These are phyloP conservation scores for Pythium rhizo-oryzae DNA, from an alignment of 352 stramenopile genomes.

Conservation along the genomic window DNA sequence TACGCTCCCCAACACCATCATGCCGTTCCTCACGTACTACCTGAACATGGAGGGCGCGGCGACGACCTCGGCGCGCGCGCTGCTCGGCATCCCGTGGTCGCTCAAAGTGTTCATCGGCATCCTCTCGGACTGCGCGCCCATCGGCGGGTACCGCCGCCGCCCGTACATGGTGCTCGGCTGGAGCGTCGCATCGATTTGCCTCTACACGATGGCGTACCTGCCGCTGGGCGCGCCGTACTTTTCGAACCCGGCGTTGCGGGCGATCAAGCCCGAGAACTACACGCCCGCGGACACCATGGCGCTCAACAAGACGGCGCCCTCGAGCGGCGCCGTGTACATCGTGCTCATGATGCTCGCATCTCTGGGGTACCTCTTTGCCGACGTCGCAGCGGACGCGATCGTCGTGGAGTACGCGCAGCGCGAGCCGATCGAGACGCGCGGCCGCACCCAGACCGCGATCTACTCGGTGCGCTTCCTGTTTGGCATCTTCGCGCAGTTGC, in stretches of 20 bases:
- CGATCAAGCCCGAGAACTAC: conserved; percentile 2
- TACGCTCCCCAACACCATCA: conserved; percentile 1
- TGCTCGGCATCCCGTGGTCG: conserved; percentile 18
- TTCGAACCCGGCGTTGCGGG: neutral
- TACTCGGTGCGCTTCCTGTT: neutral
- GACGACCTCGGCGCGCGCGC: conserved; percentile 16
- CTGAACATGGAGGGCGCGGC: conserved; percentile 26
- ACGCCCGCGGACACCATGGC: neutral
- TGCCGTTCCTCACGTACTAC: conserved; percentile 29
- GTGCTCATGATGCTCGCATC: neutral
- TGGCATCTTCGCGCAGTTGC: neutral
- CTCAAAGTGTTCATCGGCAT: conserved; percentile 19
- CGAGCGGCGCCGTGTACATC: neutral
- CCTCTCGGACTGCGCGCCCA: too few relatives aligned
- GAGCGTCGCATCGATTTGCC: conserved; percentile 14
- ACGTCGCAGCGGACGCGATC: neutral
- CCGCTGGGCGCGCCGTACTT: conserved; percentile 21
- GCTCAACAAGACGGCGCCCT: conserved; percentile 19
- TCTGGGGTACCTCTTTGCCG: neutral
- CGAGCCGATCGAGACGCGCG: neutral
- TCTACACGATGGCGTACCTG: conserved; percentile 22
- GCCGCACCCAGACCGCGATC: neutral
- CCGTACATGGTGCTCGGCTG: conserved; percentile 87
- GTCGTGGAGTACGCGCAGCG: neutral
- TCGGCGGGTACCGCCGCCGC: conserved; percentile 43